Evolutionary conservation across 257 asterid species (phyloP), one percentile per base, ranked within the genome.

Genomic region (Plantago elongata): DNA sequence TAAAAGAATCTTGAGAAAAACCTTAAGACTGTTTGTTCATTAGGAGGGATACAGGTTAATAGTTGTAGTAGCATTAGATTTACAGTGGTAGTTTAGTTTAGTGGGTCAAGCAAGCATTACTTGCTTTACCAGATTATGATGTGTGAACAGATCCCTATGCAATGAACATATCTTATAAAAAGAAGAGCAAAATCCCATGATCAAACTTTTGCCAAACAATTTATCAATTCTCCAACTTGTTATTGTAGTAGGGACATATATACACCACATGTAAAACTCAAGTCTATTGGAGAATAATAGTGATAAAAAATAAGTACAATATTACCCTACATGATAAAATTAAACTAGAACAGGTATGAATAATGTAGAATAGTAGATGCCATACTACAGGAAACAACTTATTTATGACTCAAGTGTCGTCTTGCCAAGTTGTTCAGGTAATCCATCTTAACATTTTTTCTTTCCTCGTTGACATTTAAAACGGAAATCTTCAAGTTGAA

Each of bases 111-210:
- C 57, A 57, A 22, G 27, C 27, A 22, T 22, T 22, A 22, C 27
- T 69, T 72, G 73, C 68, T 62, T 77, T 77, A 50, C 50, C 12
- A 10, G 72, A 69, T 55, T 44, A 56, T 64, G 62, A 60, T 45
- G 57, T 51, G 42, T 49, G 66, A 66, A 56, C 52, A 60, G 75
- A 77, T 77, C 79, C 79, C 79, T 7, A 77, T 73, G 79, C 62
- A 71, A 52, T 40, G 62, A 68, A 62, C 55, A 27, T 58, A 62
- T 64, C 63, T 67, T 74, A 67, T 74, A 40, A 71, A 77, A 77
- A 73, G 79, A 74, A 77, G 83, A 29, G 74, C 66, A 57, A 61
- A 15, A n/a, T 40, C 56, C 46, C 17, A 29, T 9, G 17, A 46
- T 51, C 9, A 64, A 51, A 55, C 42, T 66, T 62, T 62, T 60